Percentiles rank a stretch among this genome's conserved stretches.
phyloP scores from a whole-genome alignment of 768 basidiomycete genomes.

The Rhizopogon rudus region DNA sequence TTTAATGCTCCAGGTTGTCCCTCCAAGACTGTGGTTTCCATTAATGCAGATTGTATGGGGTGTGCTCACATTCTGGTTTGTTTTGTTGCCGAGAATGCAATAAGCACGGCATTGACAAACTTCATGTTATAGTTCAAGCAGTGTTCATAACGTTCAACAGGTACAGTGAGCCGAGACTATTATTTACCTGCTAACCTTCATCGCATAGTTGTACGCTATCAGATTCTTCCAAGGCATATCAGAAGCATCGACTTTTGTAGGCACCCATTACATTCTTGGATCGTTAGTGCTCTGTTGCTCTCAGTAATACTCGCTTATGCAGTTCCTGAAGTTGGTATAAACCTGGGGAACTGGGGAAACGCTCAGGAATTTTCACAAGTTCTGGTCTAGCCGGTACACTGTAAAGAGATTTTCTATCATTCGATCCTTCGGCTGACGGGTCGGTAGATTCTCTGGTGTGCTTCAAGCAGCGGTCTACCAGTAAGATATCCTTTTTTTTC shows the following conservation, averaged over 20 bases:
- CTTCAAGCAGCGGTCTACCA: slow-evolving; percentile 61
- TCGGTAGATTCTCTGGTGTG: slow-evolving; percentile 54
- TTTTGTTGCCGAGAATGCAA: background rate
- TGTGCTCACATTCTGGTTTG: slow-evolving; percentile 57
- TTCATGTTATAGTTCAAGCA: slow-evolving; percentile 42
- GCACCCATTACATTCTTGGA: slow-evolving; percentile 68
- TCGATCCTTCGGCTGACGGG: background rate
- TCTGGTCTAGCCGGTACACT: slow-evolving; percentile 58
- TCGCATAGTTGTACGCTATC: slow-evolving; percentile 54
- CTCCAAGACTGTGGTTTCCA: slow-evolving; percentile 65
- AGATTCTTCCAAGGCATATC: slow-evolving; percentile 70
- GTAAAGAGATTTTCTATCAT: slow-evolving; percentile 27
- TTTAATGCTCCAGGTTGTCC: slow-evolving; percentile 57
- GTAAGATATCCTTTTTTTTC: slow-evolving; percentile 18
- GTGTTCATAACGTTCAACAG: slow-evolving; percentile 51
- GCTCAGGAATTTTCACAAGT: slow-evolving; percentile 68
- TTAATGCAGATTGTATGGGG: slow-evolving; percentile 63
- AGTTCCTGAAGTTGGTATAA: slow-evolving; percentile 55
- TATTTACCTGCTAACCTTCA: background rate
- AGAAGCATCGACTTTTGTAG: slow-evolving; percentile 74
- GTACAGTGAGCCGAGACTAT: slow-evolving; percentile 22
- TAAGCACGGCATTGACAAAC: background rate
- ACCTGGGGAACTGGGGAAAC: slow-evolving; percentile 62
- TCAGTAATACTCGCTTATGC: background rate
- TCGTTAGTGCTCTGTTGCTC: slow-evolving; percentile 40